A percentile compares a stretch with the other conserved stretches of the same genome.
Conservation (phyloP, 352 stramenopile genomes). For the Phytophthora pseudosyringae region DNA sequence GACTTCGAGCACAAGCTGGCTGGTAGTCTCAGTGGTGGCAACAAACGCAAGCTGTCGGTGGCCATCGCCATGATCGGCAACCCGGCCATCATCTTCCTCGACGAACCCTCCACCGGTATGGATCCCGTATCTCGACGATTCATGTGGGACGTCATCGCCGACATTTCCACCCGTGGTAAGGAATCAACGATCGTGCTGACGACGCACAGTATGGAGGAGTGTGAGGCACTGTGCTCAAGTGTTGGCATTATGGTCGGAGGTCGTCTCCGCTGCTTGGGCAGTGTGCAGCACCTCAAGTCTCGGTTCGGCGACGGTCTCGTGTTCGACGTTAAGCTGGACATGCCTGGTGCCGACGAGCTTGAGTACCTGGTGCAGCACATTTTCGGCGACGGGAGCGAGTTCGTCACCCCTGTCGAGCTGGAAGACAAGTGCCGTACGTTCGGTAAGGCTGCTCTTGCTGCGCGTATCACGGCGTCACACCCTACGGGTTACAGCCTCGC, state of each 20-base stretch:
- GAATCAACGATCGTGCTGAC: slow-evolving; percentile 84
- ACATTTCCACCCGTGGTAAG: slow-evolving; percentile 62
- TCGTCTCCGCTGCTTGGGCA: slow-evolving; percentile 69
- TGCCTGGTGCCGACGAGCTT: slow-evolving; percentile 26
- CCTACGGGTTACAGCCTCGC: slow-evolving; percentile 66
- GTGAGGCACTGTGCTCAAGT: slow-evolving; percentile 72
- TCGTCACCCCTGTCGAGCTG: slow-evolving; percentile 33
- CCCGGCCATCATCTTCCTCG: slow-evolving; percentile 88
- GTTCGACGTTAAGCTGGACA: slow-evolving; percentile 68
- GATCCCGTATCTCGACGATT: slow-evolving; percentile 85
- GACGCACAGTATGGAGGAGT: slow-evolving; percentile 86
- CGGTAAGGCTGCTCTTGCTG: slow-evolving; percentile 40
- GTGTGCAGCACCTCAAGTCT: slow-evolving; percentile 93
- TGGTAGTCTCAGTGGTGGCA: slow-evolving; percentile 87
- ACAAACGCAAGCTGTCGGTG: slow-evolving; percentile 94
- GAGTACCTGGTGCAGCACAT: slow-evolving; percentile 22
- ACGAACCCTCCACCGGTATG: slow-evolving; percentile 92
- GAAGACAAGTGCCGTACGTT: slow-evolving; percentile 45
- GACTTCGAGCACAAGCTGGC: slow-evolving; percentile 85
- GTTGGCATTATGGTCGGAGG: slow-evolving; percentile 92
- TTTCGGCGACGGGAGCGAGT: slow-evolving; percentile 30
- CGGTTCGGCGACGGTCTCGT: slow-evolving; percentile 94
- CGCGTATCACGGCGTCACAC: slow-evolving; percentile 46
- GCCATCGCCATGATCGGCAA: slow-evolving; percentile 94
- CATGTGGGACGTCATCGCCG: slow-evolving; percentile 69